Evolutionary conservation across 202 grass and related monocot genomes (phyloP).

Genomic region (Bolboschoenoplectus hybrid): DNA sequence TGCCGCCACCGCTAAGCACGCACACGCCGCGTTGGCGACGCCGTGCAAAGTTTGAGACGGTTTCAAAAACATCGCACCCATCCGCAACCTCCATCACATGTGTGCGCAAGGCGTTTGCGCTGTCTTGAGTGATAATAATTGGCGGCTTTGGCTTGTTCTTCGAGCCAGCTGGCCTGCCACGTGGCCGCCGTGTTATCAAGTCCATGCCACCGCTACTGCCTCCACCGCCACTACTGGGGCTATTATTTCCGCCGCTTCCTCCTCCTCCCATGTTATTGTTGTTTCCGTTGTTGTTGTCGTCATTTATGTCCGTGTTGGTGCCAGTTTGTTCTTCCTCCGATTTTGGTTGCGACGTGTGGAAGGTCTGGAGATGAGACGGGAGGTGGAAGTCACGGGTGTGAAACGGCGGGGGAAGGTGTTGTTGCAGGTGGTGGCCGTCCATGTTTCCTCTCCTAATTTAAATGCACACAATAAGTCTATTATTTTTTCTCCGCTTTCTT

Average conservation of each 20-base stretch:
- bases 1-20: conserved; percentile 55
- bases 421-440: conserved; percentile 80
- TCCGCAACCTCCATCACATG: conserved; percentile 69
- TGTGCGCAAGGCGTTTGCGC: conserved; percentile 66
- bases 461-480: neutral
- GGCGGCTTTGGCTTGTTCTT: conserved; percentile 85
- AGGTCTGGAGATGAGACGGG: conserved; percentile 53
- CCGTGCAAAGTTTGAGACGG: conserved; percentile 58
- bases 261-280: conserved; percentile 43
- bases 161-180: conserved; percentile 59
- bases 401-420: conserved; percentile 84
- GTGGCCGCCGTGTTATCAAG: conserved; percentile 46
- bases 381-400: conserved; percentile 79
- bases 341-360: conserved; percentile 56
- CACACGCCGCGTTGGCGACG: conserved; percentile 45
- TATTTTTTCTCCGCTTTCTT: conserved; percentile 43
- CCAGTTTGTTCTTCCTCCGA: conserved; percentile 67
- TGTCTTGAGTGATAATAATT: conserved; percentile 70
- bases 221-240: conserved; percentile 41
- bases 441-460: conserved; percentile 40
- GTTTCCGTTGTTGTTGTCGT: conserved; percentile 48
- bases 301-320: conserved; percentile 50
- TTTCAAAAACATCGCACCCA: conserved; percentile 59
- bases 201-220: conserved; percentile 52
- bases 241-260: conserved; percentile 46